Base-by-base conservation (phyloP, 164 flowering plant genomes). In the Magnolia sinica region DNA sequence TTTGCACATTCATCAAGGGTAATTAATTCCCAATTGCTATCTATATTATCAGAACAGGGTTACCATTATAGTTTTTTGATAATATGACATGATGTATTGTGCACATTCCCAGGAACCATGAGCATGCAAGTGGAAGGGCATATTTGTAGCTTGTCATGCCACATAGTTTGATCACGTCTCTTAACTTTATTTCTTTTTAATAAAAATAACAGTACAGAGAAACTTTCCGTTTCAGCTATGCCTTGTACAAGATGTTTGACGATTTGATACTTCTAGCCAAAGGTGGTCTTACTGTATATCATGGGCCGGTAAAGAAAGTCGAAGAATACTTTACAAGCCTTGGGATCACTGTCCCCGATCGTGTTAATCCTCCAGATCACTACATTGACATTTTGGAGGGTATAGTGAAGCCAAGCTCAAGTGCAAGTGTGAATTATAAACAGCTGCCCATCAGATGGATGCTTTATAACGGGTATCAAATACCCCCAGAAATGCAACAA, bases 361-460 rank as follows among this genome's bases (percentile, higher is more conserved):
- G 98, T 74, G 89, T 92, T 45, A 96, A 92, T 82, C 99, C 99
- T 76, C 99, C 99, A 23, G 99, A 95, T 76, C 82, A 93, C 85
- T 95, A 77, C 82, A 95, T 95, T 79, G 99, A 95, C 88, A 94
- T 95, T 80, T 79, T 95, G 83, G 99, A 95, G 83, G 98, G 99
- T 70, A 89, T 96, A 64, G 86, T 87, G 23, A 93, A 93, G 77
- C 89, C 87, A 50, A 86, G 79, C 74, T 68, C 82, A 69, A 84
- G 79, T 68, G 20, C 89, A 64, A 87, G 80, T 29, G 83, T 90
- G 55, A 85, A 74, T 68, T 73, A 74, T 67, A 87, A 87, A 79
- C 90, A 94, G 64, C 99, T 96, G 77, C 99, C 99, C 29, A 82
- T 94, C 27, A 88, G 91, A 86, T 96, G 99, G 99, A 92, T 96